phyloP scores from a whole-genome alignment of 352 stramenopile species.

The Phytopythium cucurbitacearum region DNA sequence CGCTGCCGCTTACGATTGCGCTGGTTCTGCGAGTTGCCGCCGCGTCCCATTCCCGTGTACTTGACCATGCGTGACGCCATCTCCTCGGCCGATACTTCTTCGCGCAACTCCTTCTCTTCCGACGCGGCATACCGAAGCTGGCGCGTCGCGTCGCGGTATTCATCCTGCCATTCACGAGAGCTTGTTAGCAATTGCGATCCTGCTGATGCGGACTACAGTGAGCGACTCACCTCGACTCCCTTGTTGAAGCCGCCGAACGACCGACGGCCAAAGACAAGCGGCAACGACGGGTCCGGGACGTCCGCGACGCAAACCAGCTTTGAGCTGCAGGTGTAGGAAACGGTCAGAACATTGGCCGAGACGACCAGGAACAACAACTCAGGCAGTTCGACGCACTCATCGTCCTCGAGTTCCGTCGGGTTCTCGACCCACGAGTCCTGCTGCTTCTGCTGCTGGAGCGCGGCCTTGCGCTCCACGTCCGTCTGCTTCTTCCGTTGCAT shows the following conservation, averaged over 20 bases:
- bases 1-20: conserved; percentile 54
- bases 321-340: conserved; percentile 10
- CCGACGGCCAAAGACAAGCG: conserved; percentile 67
- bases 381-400: conserved; percentile 2
- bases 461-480: conserved; percentile 44
- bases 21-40: conserved; percentile 21
- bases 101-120: conserved; percentile 67
- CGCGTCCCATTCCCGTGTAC: conserved; percentile 68
- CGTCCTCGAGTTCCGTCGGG: conserved; percentile 24
- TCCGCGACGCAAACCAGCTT: conserved; percentile 50
- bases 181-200: neutral
- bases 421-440: conserved; percentile 52
- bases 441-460: conserved; percentile 47
- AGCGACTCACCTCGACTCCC: conserved; percentile 41
- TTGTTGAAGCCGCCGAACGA: conserved; percentile 85
- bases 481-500: conserved; percentile 83
- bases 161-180: conserved; percentile 31
- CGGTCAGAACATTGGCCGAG: neutral
- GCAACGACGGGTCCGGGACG: conserved; percentile 67
- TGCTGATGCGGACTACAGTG: neutral
- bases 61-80: conserved; percentile 83
- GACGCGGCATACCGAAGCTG: conserved; percentile 55
- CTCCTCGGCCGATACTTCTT: conserved; percentile 79
- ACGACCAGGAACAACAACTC: neutral
- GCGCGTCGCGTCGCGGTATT: conserved; percentile 54